Evolutionary conservation across 2,329 filamentous ascomycete genomes (phyloP), one percentile per base, ranked within the genome.

Genomic region (Curvularia verruculosa): DNA sequence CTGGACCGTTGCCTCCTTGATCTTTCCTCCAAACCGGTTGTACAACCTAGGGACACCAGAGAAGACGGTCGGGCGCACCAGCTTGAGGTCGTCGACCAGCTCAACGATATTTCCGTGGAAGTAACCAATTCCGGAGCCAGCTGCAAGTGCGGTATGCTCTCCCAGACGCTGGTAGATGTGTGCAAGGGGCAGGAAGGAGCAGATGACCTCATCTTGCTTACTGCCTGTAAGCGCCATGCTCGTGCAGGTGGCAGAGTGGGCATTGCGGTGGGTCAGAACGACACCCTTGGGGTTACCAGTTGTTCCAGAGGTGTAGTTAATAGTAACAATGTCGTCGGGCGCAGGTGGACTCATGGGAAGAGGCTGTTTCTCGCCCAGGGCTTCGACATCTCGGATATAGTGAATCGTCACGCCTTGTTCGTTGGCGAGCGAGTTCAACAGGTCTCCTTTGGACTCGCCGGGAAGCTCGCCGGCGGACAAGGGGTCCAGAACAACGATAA

Each of bases 71-170:
- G 95, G 95, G 57, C 87, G 86, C 54, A 99, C 82, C 37, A 92
- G 76, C 81, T 98, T 96, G 79, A 99, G 78, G 72, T 99, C 95
- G 56, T 99, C 95, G 0, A 96, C 87, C 18, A 99, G 81, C 62
- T 90, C 90, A 12, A 90, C 74, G 60, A 97, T 89, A 72, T 97
- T 92, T 52, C 95, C 95, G 67, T 95, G 91, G 84, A 97, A 99
- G 77, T 94, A 99, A 12, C 94, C 95, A 67, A 97, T 87, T 8
- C 86, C 81, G 31, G 85, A 86, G 52, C 92, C 93, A 50, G 85
- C 83, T 69, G 89, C 86, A 15, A 97, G 81, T 13, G 86, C 85
- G 3, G 83, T 81, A 74, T 96, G 90, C 74, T 99, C 95, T 39
- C 88, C 82, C 65, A 97, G 83, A 53, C 95, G 89, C 63, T 93